A percentile compares a stretch with the other conserved stretches of the same genome.
Evolutionary conservation across 2,329 filamentous ascomycete species (phyloP).

Genomic region (Ilyonectria mors-panacis): DNA sequence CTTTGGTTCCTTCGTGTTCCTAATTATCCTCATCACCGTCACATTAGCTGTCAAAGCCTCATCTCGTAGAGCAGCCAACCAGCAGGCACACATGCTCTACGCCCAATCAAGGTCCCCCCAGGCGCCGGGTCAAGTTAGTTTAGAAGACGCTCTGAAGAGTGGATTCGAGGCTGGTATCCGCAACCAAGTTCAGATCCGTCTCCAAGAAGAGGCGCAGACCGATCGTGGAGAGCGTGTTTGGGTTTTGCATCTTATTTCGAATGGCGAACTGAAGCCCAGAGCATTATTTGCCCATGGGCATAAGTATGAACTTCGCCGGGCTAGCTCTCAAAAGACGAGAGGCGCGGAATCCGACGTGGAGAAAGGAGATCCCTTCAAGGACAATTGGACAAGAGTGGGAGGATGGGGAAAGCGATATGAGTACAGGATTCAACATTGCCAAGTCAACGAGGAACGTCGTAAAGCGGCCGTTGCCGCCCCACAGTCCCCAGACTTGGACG

Average conservation of each 20-base stretch:
- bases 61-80: background rate
- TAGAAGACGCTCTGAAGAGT: background rate
- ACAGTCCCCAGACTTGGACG: background rate
- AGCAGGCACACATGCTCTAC: background rate
- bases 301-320: slow-evolving; percentile 14
- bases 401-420: slow-evolving; percentile 7
- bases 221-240: slow-evolving; percentile 15
- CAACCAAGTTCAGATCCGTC: slow-evolving; percentile 4
- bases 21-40: background rate
- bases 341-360: background rate
- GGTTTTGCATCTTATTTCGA: slow-evolving; percentile 8
- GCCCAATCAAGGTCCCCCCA: background rate
- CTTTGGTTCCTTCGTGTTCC: background rate
- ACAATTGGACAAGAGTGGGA: slow-evolving; percentile 3
- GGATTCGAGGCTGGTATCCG: background rate
- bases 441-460: background rate
- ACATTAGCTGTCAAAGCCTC: background rate
- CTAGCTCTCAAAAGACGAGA: background rate
- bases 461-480: background rate
- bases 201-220: slow-evolving; percentile 9
- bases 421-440: slow-evolving; percentile 9
- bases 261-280: slow-evolving; percentile 3
- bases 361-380: background rate
- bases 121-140: background rate
- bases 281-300: background rate